phyloP scores from a whole-genome alignment of 2,329 filamentous ascomycete species.

The Coniella lustricola region DNA sequence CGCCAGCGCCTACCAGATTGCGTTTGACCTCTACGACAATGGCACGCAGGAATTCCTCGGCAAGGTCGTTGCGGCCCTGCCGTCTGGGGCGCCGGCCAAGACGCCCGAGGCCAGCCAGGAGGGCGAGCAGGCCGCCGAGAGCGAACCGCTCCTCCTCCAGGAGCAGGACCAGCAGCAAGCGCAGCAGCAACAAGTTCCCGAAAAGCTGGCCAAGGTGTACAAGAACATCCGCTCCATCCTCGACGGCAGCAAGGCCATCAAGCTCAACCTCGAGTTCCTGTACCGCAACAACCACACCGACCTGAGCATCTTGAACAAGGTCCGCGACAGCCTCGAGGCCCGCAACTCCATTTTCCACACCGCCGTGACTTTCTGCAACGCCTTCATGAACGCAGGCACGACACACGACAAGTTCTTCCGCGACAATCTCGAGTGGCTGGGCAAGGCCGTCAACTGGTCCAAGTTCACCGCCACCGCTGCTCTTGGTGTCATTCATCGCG shows the following conservation, averaged over 20 bases:
- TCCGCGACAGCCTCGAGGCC: constrained; percentile 86
- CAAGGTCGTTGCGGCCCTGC: constrained; percentile 78
- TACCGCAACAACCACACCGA: constrained; percentile 95
- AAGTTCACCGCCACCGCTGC: constrained; percentile 98
- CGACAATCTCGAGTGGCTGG: constrained; percentile 94
- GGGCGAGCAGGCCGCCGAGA: constrained; percentile 36
- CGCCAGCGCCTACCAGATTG: constrained; percentile 91
- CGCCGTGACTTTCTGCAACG: constrained; percentile 93
- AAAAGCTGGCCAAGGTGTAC: constrained; percentile 50
- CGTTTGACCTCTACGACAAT: constrained; percentile 97
- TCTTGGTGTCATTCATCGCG: constrained; percentile 90
- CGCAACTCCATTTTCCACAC: constrained; percentile 98
- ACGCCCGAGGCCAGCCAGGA: constrained; percentile 38
- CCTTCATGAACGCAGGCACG: constrained; percentile 98
- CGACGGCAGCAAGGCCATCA: constrained; percentile 86
- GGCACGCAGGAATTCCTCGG: constrained; percentile 93
- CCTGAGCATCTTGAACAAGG: constrained; percentile 86
- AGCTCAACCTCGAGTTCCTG: constrained; percentile 91
- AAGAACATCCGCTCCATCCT: constrained; percentile 62
- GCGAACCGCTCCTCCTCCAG: constrained; percentile 42
- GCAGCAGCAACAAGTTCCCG: constrained; percentile 51
- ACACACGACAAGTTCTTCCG: constrained; percentile 98
- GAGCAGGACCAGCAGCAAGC: constrained; percentile 40
- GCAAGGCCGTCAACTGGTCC: constrained; percentile 98
- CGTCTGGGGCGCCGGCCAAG: constrained; percentile 43